Conservation (phyloP, 148 eudicot genomes). For the Pouteria glomerata region DNA sequence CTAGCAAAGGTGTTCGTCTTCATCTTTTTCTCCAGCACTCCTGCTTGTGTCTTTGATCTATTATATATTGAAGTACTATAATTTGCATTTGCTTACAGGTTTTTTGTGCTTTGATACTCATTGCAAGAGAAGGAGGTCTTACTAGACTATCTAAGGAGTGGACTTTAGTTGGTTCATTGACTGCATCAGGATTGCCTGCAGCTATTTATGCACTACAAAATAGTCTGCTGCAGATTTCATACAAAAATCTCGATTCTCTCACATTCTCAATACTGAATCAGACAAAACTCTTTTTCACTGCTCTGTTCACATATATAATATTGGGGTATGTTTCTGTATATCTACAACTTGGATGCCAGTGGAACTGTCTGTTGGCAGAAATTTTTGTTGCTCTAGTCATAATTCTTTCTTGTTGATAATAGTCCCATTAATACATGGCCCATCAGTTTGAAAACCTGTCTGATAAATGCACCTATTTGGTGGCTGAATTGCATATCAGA, state of each 20-base stretch:
- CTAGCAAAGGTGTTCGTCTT: slow-evolving; percentile 53
- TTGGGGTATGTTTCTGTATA: slow-evolving; percentile 49
- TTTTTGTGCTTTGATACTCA: slow-evolving; percentile 60
- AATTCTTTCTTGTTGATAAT: slow-evolving; percentile 3
- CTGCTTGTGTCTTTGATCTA: not conserved
- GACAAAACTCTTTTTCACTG: slow-evolving; percentile 88
- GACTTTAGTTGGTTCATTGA: slow-evolving; percentile 73
- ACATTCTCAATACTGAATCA: slow-evolving; percentile 96
- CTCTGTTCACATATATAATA: slow-evolving; percentile 75
- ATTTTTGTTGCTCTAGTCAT: not conserved
- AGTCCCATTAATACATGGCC: not conserved
- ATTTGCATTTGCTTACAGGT: slow-evolving; percentile 39
- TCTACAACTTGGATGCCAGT: not conserved
- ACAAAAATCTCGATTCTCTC: slow-evolving; percentile 89
- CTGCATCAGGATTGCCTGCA: slow-evolving; percentile 92
- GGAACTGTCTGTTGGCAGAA: slow-evolving; percentile 1
- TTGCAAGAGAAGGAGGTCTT: slow-evolving; percentile 70
- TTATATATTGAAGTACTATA: slow-evolving; percentile 9
- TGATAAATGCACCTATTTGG: not conserved
- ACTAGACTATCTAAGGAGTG: slow-evolving; percentile 66
- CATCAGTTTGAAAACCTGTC: not conserved
- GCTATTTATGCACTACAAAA: slow-evolving; percentile 94
- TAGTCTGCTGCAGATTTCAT: slow-evolving; percentile 95
- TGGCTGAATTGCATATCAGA: not conserved
- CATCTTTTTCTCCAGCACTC: not conserved